A percentile compares a stretch with the other conserved stretches of the same genome.
phyloP scores from a whole-genome alignment of 306 rosid species.

The Arachis hypogaea region DNA sequence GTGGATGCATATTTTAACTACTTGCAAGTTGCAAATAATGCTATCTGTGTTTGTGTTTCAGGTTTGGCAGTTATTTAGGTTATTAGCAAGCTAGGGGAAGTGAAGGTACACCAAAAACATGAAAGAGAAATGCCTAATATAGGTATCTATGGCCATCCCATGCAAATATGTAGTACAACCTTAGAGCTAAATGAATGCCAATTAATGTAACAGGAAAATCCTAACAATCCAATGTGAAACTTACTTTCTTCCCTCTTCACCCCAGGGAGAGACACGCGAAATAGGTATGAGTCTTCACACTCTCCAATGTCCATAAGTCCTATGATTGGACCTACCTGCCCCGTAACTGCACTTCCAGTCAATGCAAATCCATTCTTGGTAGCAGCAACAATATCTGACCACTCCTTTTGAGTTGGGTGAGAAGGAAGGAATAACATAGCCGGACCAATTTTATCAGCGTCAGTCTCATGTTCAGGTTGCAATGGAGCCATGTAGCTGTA shows the following conservation, averaged over 20 bases:
- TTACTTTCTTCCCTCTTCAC: slow-evolving; percentile 87
- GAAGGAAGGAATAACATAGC: slow-evolving; percentile 68
- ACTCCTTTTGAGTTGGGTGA: slow-evolving; percentile 54
- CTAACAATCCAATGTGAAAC: slow-evolving; percentile 37
- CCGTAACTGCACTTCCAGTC: slow-evolving; percentile 75
- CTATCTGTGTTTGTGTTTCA: no score
- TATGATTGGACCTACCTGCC: slow-evolving; percentile 64
- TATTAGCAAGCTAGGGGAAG: no score
- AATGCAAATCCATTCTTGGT: slow-evolving; percentile 58
- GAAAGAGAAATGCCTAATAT: slow-evolving; percentile 21
- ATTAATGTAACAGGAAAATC: slow-evolving; percentile 18
- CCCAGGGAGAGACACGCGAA: slow-evolving; percentile 81
- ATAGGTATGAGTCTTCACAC: slow-evolving; percentile 67
- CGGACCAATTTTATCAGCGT: slow-evolving; percentile 47
- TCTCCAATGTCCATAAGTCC: slow-evolving; percentile 85
- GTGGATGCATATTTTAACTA: no score
- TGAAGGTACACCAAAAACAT: neutral
- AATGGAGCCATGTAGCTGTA: slow-evolving; percentile 43
- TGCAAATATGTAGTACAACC: slow-evolving; percentile 16
- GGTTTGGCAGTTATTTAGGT: no score
- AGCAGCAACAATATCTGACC: slow-evolving; percentile 62
- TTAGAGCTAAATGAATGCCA: slow-evolving; percentile 26
- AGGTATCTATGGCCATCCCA: neutral
- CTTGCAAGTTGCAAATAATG: no score
- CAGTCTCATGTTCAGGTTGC: slow-evolving; percentile 40